Evolutionary conservation across 257 asterid species (phyloP), one percentile per base, ranked within the genome.

Genomic region (Eucommia ulmoides): DNA sequence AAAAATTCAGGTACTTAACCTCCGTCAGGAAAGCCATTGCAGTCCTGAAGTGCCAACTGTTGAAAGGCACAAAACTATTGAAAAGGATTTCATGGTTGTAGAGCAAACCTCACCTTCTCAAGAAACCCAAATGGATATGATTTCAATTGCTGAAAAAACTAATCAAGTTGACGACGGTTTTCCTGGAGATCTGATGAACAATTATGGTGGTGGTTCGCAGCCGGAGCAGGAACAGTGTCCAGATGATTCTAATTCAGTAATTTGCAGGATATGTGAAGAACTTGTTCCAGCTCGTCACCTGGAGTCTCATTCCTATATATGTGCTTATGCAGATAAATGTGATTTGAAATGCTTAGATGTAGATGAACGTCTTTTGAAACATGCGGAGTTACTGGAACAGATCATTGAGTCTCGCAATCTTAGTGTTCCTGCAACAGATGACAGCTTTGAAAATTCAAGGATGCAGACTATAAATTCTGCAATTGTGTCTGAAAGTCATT

Each of bases 231-330:
- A 78, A 45, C 62, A 67, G 38, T 53, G 17, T 64, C 23, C 55
- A 22, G 88, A 73, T 63, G 91, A 84, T 73, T 66, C 83, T 64
- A 64, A 56, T 78, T 64, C 70, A 49, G 91, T 82, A 21, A 89
- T 89, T 42, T 89, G 97, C 60, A 82, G 97, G 72, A 89, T 89
- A 68, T 89, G 97, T 24, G 97, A 89, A 64, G 96, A 88, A 65
- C 64, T 50, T 48, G 94, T 88, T 64, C 94, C 96, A 53, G 66
- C 84, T 62, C 35, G 56, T 54, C 89, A 82, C 57, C 65, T 89
- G 84, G 96, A 85, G 77, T 80, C 89, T 62, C 97, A 89, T 74
- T 89, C 97, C 51, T 85, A 78, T 53, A 71, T 89, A 66, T 89
- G 97, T 68, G 97, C 96, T 22, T 78, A 75, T 78, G 94, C 96